Percentiles rank a stretch among this genome's conserved stretches.
These are phyloP conservation scores for Nicotiana noctiflora DNA, from an alignment of 257 asterid genomes.

Conservation along the genomic window DNA sequence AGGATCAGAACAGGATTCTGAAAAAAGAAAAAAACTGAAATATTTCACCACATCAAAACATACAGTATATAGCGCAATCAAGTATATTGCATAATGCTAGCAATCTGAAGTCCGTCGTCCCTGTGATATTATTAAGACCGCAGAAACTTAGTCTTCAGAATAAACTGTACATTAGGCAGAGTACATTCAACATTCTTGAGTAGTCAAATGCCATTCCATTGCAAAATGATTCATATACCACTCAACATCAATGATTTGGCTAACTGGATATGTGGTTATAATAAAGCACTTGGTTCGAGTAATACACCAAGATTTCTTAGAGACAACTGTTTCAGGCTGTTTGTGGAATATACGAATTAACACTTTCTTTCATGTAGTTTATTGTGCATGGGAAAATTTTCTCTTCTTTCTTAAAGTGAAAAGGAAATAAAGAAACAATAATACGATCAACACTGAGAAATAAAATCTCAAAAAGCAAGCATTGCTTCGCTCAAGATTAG, in stretches of 20 bases:
- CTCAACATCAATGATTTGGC: background rate
- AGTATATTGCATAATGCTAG: background rate
- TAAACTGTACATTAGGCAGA: background rate
- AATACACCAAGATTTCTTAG: background rate
- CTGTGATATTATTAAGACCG: background rate
- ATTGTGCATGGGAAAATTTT: no score
- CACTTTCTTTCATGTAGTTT: no score
- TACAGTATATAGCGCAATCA: background rate
- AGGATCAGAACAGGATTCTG: background rate
- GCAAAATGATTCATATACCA: no score
- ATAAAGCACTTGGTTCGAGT: background rate
- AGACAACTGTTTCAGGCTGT: background rate
- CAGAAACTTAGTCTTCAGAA: background rate
- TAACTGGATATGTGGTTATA: background rate
- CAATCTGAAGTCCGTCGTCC: background rate
- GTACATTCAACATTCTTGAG: background rate
- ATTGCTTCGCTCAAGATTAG: no score
- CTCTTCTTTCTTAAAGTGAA: no score
- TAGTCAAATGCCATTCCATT: background rate
- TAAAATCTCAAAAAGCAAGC: no score
- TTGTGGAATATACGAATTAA: background rate
- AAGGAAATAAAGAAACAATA: no score
- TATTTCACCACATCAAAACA: background rate
- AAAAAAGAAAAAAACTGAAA: background rate
- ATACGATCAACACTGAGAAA: no score